Evolutionary conservation across 306 rosid genomes (phyloP).

Genomic region (Fragaria iinumae): DNA sequence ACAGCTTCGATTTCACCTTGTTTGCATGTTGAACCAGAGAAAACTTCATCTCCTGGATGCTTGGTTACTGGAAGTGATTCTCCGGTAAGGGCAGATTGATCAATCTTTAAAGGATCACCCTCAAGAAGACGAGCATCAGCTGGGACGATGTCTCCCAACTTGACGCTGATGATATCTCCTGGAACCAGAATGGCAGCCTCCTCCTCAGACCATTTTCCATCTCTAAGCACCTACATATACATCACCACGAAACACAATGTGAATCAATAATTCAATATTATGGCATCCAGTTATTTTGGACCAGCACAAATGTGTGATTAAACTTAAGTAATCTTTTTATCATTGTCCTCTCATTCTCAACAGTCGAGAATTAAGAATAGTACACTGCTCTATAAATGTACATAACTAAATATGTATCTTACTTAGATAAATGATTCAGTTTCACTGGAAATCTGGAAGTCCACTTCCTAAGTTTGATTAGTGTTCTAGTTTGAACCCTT

Average conservation of each 20-base stretch:
- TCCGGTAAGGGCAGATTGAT: constrained; percentile 96
- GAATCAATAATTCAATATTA: not conserved
- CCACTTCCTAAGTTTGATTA: not conserved
- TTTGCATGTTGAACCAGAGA: constrained; percentile 97
- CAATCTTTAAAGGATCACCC: constrained; percentile 91
- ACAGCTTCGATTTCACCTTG: constrained; percentile 98
- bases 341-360: not conserved
- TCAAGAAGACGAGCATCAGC: constrained; percentile 99
- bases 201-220: constrained; percentile 87
- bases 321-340: not conserved
- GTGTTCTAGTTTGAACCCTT: not conserved
- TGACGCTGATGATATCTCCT: constrained; percentile 90
- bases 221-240: constrained; percentile 77
- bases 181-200: constrained; percentile 95
- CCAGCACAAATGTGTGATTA: not conserved
- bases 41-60: constrained; percentile 89
- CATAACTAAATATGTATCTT: not conserved
- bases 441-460: not conserved
- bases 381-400: not conserved
- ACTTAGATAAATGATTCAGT: not conserved
- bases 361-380: not conserved
- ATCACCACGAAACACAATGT: constrained; percentile 18
- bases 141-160: constrained; percentile 92
- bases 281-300: not conserved
- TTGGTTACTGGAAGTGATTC: constrained; percentile 96